Evolutionary conservation across 352 stramenopile genomes (phyloP), one percentile per base, ranked within the genome.

Genomic region (Globisporangium splendens): DNA sequence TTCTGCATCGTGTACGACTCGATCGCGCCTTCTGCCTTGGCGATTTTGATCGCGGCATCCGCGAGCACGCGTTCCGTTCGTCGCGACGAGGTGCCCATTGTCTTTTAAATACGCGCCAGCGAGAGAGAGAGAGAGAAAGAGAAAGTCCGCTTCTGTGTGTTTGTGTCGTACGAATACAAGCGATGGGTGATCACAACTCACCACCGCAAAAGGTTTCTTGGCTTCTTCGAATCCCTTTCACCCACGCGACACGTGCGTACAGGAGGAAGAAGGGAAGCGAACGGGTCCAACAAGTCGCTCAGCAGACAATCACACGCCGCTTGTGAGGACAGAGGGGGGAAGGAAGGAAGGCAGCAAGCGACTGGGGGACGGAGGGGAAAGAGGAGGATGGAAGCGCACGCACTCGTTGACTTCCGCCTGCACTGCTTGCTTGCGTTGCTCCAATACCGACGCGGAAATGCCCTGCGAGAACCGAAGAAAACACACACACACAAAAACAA

Each of bases 1-100:
- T 75, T 60, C 63, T 91, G 85, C 49, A 55, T 51, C 48, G 75
- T 70, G 54, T 88, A 91, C 54, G 74, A 65, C 17, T 74, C 75
- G 17, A 86, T 65, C 6, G 78, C 54, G 49, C 90, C 79, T 52
- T 91, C 76, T 15, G 83, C 83, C 54, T 86, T 83, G 41, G 76
- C 73, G 54, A 93, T 79, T 57, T 93, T 93, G 61, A 68, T 73
- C 33, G 79, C 75, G 22, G 83, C 83, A 33, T 93, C 83, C 5
- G 79, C 81, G 31, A 93, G 73, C 57, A 88, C 74, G 54, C 78
- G 76, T 53, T 88, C 78, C 39, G 74, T 85, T 46, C 73, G 65
- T 50, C 73, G 72, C 39, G 68, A 66, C 1, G 73, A 72, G 6
- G 77, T 83, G 59, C 77, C 73, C 77, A 85, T 86, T 28, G 5